Conservation (phyloP, 257 asterid genomes). For the Jacaranda mimosifolia region DNA sequence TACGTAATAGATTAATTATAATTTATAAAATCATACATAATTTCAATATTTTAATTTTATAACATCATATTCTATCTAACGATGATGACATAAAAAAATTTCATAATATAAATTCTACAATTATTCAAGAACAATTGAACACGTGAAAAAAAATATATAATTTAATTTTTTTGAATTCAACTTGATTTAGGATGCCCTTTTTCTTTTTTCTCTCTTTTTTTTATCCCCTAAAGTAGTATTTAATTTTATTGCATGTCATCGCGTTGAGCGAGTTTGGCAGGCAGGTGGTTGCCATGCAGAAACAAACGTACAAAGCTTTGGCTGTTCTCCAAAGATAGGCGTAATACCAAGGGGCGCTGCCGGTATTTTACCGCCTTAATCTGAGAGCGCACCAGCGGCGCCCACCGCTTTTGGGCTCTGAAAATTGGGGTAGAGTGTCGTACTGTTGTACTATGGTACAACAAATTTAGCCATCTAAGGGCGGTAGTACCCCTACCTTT, state of each 20-base stretch:
- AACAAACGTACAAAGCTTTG: background rate
- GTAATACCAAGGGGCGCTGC: slow-evolving; percentile 29
- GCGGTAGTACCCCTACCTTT: background rate
- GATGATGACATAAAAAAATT: no score
- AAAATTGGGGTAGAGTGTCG: background rate
- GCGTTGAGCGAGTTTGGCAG: background rate
- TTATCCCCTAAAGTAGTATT: background rate
- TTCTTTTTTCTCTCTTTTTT: no score
- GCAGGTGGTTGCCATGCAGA: background rate
- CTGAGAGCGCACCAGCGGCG: background rate
- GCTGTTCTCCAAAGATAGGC: background rate
- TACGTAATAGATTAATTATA: no score
- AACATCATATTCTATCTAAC: no score
- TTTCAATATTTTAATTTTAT: no score
- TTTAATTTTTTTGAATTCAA: no score
- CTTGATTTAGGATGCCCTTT: background rate
- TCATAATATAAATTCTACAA: no score
- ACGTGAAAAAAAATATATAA: no score
- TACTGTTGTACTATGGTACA: background rate
- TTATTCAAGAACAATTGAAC: no score
- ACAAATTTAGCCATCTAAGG: background rate
- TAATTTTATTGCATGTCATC: background rate
- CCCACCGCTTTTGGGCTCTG: slow-evolving; percentile 7
- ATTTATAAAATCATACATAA: no score
- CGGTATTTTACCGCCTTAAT: slow-evolving; percentile 8